These are phyloP conservation scores for Xerocomus minutiporus DNA, from an alignment of 1,284 basidiomycete genomes.

Conservation along the genomic window DNA sequence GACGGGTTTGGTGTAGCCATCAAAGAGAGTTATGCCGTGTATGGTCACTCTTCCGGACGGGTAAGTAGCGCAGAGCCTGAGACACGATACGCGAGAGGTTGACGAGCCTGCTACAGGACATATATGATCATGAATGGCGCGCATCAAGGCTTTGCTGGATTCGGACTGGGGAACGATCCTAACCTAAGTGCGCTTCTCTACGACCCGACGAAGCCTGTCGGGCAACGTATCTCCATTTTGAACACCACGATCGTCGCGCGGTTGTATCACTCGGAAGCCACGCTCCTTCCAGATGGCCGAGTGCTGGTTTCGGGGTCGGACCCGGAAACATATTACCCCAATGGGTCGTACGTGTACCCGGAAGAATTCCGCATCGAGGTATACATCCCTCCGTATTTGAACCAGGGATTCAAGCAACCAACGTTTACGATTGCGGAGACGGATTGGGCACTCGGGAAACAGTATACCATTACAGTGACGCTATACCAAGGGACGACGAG, in stretches of 20 bases:
- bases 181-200: constrained; percentile 56
- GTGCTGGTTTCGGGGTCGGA: constrained; percentile 73
- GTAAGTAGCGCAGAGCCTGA: constrained; percentile 7
- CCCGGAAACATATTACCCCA: constrained; percentile 47
- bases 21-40: constrained; percentile 69
- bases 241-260: constrained; percentile 72
- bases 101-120: constrained; percentile 44
- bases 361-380: constrained; percentile 76
- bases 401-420: constrained; percentile 52
- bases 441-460: constrained; percentile 57
- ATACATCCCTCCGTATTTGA: constrained; percentile 71
- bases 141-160: constrained; percentile 65
- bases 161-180: constrained; percentile 62
- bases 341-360: constrained; percentile 41
- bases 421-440: constrained; percentile 50
- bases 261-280: constrained; percentile 77
- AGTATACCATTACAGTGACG: constrained; percentile 49
- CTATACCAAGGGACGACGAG: constrained; percentile 52
- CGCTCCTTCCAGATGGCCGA: constrained; percentile 62
- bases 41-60: constrained; percentile 62
- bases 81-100: neutral
- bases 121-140: constrained; percentile 68
- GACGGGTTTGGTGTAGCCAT: constrained; percentile 46
- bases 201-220: constrained; percentile 55
- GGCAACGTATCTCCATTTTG: constrained; percentile 64